Percentiles rank a stretch among this genome's conserved stretches.
Conservation (phyloP, 176 grass and related monocot genomes). For the Carex scoparia region DNA sequence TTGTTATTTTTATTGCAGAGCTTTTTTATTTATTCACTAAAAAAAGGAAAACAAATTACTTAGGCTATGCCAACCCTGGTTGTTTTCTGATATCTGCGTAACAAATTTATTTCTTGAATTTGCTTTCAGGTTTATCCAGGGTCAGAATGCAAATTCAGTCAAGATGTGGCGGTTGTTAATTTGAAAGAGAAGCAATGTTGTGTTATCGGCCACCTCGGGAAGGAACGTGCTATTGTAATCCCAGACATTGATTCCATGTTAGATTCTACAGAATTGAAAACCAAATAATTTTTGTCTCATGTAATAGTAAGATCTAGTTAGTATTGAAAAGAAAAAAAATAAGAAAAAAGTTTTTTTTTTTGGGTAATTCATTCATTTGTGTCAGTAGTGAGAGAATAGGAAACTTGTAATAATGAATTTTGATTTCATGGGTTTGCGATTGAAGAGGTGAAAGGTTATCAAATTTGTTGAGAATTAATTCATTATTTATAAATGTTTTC, state of each 20-base stretch:
- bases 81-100: not conserved
- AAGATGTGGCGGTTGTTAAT: conserved; percentile 51
- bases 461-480: no score
- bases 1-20: not conserved
- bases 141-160: conserved; percentile 48
- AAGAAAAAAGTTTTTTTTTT: not conserved
- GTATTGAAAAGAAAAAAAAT: not conserved
- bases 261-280: conserved; percentile 17
- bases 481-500: no score
- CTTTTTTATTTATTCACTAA: not conserved
- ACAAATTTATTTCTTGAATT: not conserved
- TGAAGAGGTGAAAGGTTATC: no score
- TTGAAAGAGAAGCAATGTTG: conserved; percentile 69
- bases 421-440: no score
- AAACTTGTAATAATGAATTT: no score
- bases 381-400: not conserved
- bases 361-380: not conserved
- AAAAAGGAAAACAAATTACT: not conserved
- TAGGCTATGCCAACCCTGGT: not conserved
- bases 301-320: not conserved
- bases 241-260: conserved; percentile 55
- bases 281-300: not conserved
- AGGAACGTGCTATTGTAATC: conserved; percentile 45
- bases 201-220: conserved; percentile 49
- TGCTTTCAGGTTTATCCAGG: conserved; percentile 57